These are phyloP conservation scores for Saururus chinensis DNA, from an alignment of 164 flowering plant species.

Conservation along the genomic window DNA sequence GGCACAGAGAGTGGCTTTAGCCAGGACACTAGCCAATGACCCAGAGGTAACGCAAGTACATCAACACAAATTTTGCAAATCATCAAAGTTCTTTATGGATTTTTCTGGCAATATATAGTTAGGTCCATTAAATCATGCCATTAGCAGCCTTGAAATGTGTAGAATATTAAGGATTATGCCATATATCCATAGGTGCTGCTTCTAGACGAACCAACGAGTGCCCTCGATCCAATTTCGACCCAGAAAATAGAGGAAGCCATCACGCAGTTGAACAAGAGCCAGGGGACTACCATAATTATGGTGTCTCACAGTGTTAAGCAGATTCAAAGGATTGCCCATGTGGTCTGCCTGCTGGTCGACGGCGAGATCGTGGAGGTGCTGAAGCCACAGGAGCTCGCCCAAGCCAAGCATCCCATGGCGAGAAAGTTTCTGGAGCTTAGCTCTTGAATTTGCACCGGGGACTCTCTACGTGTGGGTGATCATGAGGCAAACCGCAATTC, in stretches of 20 bases:
- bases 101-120: no score
- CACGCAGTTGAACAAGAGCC: conserved; percentile 13
- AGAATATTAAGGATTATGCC: not conserved
- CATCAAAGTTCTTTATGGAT: no score
- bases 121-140: no score
- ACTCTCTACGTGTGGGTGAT: no score
- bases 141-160: no score
- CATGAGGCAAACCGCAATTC: no score
- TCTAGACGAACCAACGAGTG: conserved; percentile 28
- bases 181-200: conserved; percentile 14
- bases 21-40: conserved; percentile 26
- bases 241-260: conserved; percentile 23
- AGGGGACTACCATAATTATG: conserved; percentile 13
- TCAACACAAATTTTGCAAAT: no score
- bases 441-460: no score
- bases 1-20: conserved; percentile 28
- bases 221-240: conserved; percentile 24
- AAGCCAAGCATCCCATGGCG: conserved; percentile 25
- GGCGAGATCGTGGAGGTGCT: conserved; percentile 24
- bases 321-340: conserved; percentile 22
- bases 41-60: conserved; percentile 16
- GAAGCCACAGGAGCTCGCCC: conserved; percentile 13
- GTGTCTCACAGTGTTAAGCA: conserved; percentile 29
- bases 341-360: conserved; percentile 22
- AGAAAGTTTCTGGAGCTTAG: conserved; percentile 20